Evolutionary conservation across 2,329 filamentous ascomycete genomes (phyloP), one percentile per base, ranked within the genome.

Genomic region (Xylariaceae sp.): DNA sequence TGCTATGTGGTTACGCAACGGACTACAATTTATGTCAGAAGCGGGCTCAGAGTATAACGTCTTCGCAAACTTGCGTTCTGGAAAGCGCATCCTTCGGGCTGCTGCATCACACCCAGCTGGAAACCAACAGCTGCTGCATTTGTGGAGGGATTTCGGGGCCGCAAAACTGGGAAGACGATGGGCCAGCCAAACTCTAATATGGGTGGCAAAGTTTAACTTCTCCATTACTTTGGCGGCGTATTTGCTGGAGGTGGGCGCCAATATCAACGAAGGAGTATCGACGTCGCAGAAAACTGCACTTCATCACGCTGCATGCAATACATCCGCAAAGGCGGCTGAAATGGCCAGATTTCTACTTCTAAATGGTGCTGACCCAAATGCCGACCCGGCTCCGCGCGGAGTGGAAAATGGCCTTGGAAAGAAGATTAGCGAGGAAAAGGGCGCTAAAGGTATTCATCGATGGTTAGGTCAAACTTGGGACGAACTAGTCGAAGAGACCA

Each of bases 381-480:
- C n/a, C n/a, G n/a, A n/a, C n/a, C n/a, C n/a, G n/a, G n/a, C n/a
- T n/a, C n/a, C n/a, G n/a, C n/a, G n/a, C n/a, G n/a, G n/a, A n/a
- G n/a, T n/a, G n/a, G n/a, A n/a, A n/a, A n/a, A n/a, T n/a, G 26
- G 23, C 35, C 18, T 11, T 48, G 35, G 45, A 48, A 37, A 30
- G 39, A 27, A 9, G 9, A 16, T 10, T 11, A 15, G 3, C 21
- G 9, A 35, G n/a, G 35, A 41, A 18, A n/a, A 26, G 16, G 50
- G 50, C 10, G 33, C 42, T 9, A 32, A 33, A n/a, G 13, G n/a
- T 7, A 46, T 46, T 21, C 40, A 45, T 7, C 3, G 24, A 24
- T 45, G 24, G 32, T 11, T 51, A 3, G 41, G 49, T 4, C 10
- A 30, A 18, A 46, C 41, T 3, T 53, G 50, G 35, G 27, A 35